phyloP scores from a whole-genome alignment of 768 basidiomycete species.

The Botryobasidium botryosum region DNA sequence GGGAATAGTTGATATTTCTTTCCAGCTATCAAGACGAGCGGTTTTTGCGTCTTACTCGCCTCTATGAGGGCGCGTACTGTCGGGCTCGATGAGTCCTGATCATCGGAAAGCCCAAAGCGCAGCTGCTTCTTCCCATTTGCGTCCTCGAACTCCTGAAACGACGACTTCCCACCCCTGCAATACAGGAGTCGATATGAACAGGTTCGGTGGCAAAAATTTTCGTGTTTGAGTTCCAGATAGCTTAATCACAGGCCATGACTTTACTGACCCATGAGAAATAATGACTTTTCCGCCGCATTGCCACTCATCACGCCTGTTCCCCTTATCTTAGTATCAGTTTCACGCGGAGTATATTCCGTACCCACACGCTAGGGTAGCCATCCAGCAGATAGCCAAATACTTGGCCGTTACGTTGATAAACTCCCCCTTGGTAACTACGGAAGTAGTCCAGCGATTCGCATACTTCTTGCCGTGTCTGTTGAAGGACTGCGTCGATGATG shows the following conservation, averaged over 20 bases:
- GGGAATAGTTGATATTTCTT: constrained; percentile 61
- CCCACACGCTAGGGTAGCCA: constrained; percentile 48
- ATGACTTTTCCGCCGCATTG: constrained; percentile 48
- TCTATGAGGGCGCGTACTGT: constrained; percentile 32
- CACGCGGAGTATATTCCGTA: constrained; percentile 7
- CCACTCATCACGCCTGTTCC: constrained; percentile 48
- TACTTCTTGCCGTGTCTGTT: constrained; percentile 49
- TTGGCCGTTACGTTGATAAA: constrained; percentile 42
- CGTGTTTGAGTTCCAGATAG: too few relatives aligned
- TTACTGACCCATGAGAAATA: constrained; percentile 70
- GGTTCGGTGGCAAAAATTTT: too few relatives aligned
- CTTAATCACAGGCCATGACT: background rate
- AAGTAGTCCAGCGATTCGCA: constrained; percentile 70
- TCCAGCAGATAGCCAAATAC: constrained; percentile 66
- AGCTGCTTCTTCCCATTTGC: too few relatives aligned
- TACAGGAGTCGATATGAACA: too few relatives aligned
- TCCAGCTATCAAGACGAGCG: constrained; percentile 55
- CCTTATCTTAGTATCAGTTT: constrained; percentile 9
- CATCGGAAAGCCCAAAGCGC: too few relatives aligned
- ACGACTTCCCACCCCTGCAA: constrained; percentile 3
- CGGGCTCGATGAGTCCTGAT: background rate
- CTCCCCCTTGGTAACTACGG: constrained; percentile 48
- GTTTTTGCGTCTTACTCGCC: constrained; percentile 36
- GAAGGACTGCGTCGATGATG: background rate
- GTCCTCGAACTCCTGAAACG: too few relatives aligned